Evolutionary conservation across 2,329 filamentous ascomycete species (phyloP).

Genomic region (Botrytis paeoniae): DNA sequence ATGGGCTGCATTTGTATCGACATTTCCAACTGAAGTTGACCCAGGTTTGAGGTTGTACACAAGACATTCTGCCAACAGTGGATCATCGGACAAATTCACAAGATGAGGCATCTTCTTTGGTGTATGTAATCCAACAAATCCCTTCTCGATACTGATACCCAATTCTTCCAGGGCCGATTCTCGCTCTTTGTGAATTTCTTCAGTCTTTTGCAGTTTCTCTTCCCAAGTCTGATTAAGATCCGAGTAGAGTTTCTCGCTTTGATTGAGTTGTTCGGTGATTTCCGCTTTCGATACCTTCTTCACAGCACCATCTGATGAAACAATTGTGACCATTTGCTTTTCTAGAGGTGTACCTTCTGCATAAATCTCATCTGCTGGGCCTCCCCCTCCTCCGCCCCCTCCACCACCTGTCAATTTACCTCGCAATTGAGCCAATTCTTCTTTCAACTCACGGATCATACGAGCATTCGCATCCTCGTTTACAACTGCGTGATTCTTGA

Average conservation of each 20-base stretch:
- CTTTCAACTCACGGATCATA: slow-evolving; percentile 97
- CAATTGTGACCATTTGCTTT: slow-evolving; percentile 94
- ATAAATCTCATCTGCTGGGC: slow-evolving; percentile 75
- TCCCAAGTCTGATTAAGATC: slow-evolving; percentile 99
- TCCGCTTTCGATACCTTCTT: slow-evolving; percentile 98
- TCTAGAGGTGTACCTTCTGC: slow-evolving; percentile 89
- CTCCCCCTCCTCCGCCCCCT: slow-evolving; percentile 41
- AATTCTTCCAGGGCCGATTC: slow-evolving; percentile 93
- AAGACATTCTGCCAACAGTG: slow-evolving; percentile 88
- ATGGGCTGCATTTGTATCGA: slow-evolving; percentile 72
- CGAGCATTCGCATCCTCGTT: slow-evolving; percentile 98
- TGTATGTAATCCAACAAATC: slow-evolving; percentile 89
- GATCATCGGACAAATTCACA: slow-evolving; percentile 95
- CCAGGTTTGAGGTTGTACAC: slow-evolving; percentile 98
- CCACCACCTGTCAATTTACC: slow-evolving; percentile 71
- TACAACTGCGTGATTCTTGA: slow-evolving; percentile 99
- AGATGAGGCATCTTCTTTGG: slow-evolving; percentile 99
- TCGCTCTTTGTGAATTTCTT: slow-evolving; percentile 95
- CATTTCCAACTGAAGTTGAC: slow-evolving; percentile 89
- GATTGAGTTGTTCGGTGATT: slow-evolving; percentile 92
- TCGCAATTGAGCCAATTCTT: slow-evolving; percentile 81
- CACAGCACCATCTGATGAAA: slow-evolving; percentile 74
- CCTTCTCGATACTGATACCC: slow-evolving; percentile 98
- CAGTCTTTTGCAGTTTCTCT: slow-evolving; percentile 89
- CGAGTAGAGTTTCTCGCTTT: slow-evolving; percentile 92